Evolutionary conservation across 768 basidiomycete species (phyloP).

Genomic region (Pisolithus microcarpus): DNA sequence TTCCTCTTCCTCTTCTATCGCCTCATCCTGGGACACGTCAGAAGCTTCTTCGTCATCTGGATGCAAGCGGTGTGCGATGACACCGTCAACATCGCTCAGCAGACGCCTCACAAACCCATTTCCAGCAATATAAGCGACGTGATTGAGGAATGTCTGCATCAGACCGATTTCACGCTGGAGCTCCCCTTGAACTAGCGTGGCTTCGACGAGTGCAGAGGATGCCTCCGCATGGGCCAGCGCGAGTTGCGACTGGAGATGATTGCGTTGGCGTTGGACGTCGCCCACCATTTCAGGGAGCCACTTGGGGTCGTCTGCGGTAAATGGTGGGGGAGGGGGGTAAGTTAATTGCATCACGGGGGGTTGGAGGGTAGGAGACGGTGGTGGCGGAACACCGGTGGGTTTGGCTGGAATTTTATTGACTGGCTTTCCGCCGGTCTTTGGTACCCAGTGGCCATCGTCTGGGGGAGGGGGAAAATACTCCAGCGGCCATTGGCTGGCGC

Average conservation of each 20-base stretch:
- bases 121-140: slow-evolving; percentile 20
- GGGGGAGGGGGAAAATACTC: slow-evolving; percentile 24
- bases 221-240: slow-evolving; percentile 12
- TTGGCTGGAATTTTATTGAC: slow-evolving; percentile 1
- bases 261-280: slow-evolving; percentile 21
- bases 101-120: slow-evolving; percentile 19
- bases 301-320: slow-evolving; percentile 18
- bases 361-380: slow-evolving; percentile 5
- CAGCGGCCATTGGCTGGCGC: slow-evolving; percentile 19
- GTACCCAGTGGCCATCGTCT: slow-evolving; percentile 19
- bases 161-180: slow-evolving; percentile 15
- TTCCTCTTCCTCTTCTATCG: background rate
- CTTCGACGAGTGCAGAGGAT: slow-evolving; percentile 18
- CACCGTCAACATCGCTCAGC: slow-evolving; percentile 11
- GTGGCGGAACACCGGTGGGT: background rate
- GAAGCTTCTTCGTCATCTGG: background rate
- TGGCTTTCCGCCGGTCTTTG: slow-evolving; percentile 14
- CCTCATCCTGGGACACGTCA: background rate
- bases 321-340: slow-evolving; percentile 23
- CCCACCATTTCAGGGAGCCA: slow-evolving; percentile 23
- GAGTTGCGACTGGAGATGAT: slow-evolving; percentile 13
- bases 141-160: slow-evolving; percentile 21
- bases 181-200: slow-evolving; percentile 21
- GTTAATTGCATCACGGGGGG: slow-evolving; percentile 23
- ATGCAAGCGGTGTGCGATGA: background rate